Percentiles rank a stretch among this genome's conserved stretches.
Evolutionary conservation across 768 basidiomycete genomes (phyloP).

Genomic region (Collybiopsis confluens): DNA sequence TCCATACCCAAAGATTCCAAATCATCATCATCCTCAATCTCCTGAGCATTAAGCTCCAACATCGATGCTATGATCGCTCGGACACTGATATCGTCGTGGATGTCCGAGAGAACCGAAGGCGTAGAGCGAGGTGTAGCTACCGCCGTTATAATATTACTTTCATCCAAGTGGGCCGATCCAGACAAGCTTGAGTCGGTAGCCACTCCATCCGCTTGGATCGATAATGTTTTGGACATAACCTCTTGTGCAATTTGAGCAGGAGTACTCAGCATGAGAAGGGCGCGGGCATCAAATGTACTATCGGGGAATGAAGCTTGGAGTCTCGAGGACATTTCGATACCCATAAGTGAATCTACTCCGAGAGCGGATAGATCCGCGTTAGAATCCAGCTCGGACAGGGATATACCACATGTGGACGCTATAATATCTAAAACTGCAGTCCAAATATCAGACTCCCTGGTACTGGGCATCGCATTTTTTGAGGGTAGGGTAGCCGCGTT

Average conservation of each 20-base stretch:
- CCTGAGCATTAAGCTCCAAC: constrained; percentile 45
- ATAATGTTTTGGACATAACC: too few relatives aligned
- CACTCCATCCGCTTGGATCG: too few relatives aligned
- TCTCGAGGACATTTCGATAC: constrained; percentile 47
- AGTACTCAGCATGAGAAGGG: constrained; percentile 30
- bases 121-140: too few relatives aligned
- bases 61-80: constrained; percentile 25
- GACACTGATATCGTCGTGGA: constrained; percentile 36
- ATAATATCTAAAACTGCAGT: constrained; percentile 17
- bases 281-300: constrained; percentile 23
- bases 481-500: neutral
- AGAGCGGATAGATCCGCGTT: constrained; percentile 45
- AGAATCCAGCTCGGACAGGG: too few relatives aligned
- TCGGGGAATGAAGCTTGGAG: constrained; percentile 32
- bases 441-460: constrained; percentile 26
- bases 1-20: constrained; percentile 56
- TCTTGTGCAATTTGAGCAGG: constrained; percentile 26
- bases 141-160: too few relatives aligned
- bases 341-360: constrained; percentile 62
- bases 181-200: too few relatives aligned
- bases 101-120: constrained; percentile 23
- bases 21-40: constrained; percentile 41
- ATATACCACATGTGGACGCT: too few relatives aligned
- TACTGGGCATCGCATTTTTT: constrained; percentile 31
- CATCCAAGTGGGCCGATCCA: too few relatives aligned